A percentile compares a stretch with the other conserved stretches of the same genome.
Evolutionary conservation across 164 flowering plant species (phyloP).

Genomic region (Annona cherimola): DNA sequence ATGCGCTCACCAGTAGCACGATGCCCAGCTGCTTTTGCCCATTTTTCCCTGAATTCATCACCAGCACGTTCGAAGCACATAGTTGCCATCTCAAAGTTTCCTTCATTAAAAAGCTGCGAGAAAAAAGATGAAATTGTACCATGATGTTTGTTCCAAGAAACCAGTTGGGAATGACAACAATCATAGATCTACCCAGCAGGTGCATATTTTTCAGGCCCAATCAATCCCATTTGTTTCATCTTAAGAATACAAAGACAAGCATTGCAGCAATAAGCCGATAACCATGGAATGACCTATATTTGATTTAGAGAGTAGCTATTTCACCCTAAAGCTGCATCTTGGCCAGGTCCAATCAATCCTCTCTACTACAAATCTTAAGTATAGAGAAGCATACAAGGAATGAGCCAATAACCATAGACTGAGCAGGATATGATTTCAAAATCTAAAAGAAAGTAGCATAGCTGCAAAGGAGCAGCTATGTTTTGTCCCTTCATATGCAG

Average conservation of each 20-base stretch:
- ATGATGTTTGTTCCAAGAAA: neutral
- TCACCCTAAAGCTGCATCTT: too few species aligned
- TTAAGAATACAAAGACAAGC: neutral
- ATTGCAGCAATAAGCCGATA: too few species aligned
- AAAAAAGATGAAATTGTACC: neutral
- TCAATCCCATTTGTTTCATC: neutral
- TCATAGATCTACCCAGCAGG: neutral
- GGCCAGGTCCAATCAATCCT: too few species aligned
- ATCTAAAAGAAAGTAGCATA: too few species aligned
- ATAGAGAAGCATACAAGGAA: too few species aligned
- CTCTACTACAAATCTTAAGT: too few species aligned
- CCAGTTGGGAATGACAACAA: neutral
- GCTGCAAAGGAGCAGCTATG: too few species aligned
- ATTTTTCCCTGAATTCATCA: slow-evolving; percentile 45
- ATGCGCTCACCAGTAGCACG: slow-evolving; percentile 41
- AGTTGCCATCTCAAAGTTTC: slow-evolving; percentile 65
- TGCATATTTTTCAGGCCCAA: neutral
- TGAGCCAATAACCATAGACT: too few species aligned
- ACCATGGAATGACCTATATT: too few species aligned
- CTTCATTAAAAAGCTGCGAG: slow-evolving; percentile 51
- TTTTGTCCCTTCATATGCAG: too few species aligned
- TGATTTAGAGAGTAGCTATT: too few species aligned
- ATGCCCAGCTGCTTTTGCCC: slow-evolving; percentile 56
- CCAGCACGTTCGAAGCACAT: slow-evolving; percentile 77
- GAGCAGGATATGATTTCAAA: too few species aligned